Conservation (phyloP, 306 rosid species). For the Malus orientalis region DNA sequence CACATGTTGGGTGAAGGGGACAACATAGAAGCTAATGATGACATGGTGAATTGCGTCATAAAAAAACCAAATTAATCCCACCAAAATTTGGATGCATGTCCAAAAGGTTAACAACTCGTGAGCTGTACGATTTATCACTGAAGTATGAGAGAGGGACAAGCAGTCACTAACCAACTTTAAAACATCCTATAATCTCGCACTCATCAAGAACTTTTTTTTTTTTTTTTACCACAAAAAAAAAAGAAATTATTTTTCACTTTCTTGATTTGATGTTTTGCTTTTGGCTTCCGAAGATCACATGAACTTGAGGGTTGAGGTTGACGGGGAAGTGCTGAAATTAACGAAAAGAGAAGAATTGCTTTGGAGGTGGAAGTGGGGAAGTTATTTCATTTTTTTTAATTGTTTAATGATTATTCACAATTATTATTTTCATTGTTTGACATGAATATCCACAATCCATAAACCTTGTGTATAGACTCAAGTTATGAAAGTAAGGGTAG, state of each 20-base stretch:
- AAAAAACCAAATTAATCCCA: conserved; percentile 3
- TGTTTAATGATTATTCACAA: too few species aligned
- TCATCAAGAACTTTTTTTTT: conserved; percentile 10
- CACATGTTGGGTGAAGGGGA: not conserved
- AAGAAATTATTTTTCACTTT: not conserved
- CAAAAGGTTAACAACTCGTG: conserved; percentile 1
- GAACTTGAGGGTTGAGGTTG: too few species aligned
- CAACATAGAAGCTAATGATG: not conserved
- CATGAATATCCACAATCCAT: too few species aligned
- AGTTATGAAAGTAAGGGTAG: too few species aligned
- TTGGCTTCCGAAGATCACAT: conserved; percentile 22
- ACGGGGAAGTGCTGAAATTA: too few species aligned
- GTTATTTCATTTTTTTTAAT: too few species aligned
- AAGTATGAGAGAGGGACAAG: not conserved
- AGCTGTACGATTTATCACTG: conserved; percentile 8
- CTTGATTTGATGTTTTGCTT: conserved; percentile 6
- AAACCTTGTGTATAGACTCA: too few species aligned
- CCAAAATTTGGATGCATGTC: conserved; percentile 10
- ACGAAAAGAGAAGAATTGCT: too few species aligned
- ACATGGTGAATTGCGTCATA: not conserved
- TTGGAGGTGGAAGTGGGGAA: too few species aligned
- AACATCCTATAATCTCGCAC: conserved; percentile 31
- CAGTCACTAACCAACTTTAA: conserved; percentile 3
- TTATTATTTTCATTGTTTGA: too few species aligned
- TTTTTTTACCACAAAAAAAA: too few species aligned